Evolutionary conservation across 2,329 filamentous ascomycete genomes (phyloP).

Genomic region (Ophiostoma piceae): DNA sequence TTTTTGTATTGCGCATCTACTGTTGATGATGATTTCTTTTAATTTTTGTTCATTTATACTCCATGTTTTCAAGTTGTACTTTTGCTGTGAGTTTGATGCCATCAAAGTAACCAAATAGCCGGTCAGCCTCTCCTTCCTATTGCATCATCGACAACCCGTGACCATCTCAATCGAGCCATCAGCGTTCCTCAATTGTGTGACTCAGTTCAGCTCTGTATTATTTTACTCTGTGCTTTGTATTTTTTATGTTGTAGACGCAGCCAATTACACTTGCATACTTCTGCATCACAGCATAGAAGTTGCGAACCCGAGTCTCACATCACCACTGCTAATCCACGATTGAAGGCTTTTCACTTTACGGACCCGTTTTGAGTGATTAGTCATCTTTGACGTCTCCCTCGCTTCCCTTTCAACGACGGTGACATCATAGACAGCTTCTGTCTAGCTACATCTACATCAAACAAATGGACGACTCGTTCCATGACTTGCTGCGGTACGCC

Average conservation of each 20-base stretch:
- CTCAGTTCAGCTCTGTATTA: not conserved
- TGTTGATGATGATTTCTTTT: not conserved
- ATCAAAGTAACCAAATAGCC: too few relatives aligned
- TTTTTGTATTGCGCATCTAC: not conserved
- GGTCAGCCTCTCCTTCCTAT: not conserved
- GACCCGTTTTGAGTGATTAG: slow-evolving; percentile 3
- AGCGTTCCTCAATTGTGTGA: not conserved
- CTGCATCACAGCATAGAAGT: not conserved
- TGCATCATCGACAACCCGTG: not conserved
- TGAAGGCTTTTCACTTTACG: slow-evolving; percentile 3
- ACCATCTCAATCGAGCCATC: not conserved
- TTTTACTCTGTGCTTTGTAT: too few relatives aligned
- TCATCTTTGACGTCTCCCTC: not conserved
- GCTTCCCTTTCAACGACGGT: not conserved
- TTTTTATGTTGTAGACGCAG: too few relatives aligned
- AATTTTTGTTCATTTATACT: not conserved
- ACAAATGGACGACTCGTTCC: slow-evolving; percentile 23
- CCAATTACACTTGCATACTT: not conserved
- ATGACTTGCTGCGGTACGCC: slow-evolving; percentile 51
- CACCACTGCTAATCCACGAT: not conserved
- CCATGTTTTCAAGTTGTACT: too few relatives aligned
- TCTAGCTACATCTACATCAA: not conserved
- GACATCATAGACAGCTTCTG: not conserved
- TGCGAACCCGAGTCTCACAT: not conserved
- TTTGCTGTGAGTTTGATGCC: too few relatives aligned